Conservation (phyloP, 73 alveolate species). For the Effrenium voratum region DNA sequence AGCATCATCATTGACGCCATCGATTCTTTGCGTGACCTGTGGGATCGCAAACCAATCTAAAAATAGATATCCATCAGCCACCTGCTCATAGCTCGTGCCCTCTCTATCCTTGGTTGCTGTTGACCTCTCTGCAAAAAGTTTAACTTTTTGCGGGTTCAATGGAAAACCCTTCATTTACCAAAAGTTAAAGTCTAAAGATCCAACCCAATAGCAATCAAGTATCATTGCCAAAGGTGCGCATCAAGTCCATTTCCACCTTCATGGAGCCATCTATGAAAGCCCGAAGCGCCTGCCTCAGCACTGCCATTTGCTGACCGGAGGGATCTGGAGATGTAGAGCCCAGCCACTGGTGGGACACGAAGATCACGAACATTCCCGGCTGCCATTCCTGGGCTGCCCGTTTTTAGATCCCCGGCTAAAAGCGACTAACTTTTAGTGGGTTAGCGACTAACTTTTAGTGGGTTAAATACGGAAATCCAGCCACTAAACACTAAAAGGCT, state of each 20-base stretch:
- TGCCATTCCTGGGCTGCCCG: too few relatives aligned
- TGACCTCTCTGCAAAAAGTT: too few relatives aligned
- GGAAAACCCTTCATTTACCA: too few relatives aligned
- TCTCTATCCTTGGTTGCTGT: too few relatives aligned
- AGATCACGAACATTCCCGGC: constrained; percentile 58
- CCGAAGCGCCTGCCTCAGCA: constrained; percentile 30
- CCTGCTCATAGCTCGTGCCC: constrained; percentile 24
- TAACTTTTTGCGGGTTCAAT: too few relatives aligned
- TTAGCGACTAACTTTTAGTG: too few relatives aligned
- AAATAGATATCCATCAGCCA: constrained; percentile 49
- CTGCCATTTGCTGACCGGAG: constrained; percentile 43
- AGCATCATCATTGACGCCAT: constrained; percentile 55
- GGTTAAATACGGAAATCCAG: too few relatives aligned
- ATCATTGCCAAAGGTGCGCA: constrained; percentile 54
- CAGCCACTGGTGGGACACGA: constrained; percentile 61
- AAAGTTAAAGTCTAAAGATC: too few relatives aligned
- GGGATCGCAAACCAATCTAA: constrained; percentile 72
- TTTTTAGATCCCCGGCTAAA: too few relatives aligned
- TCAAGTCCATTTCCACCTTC: constrained; percentile 52
- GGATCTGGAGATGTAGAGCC: constrained; percentile 57
- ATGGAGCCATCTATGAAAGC: constrained; percentile 57
- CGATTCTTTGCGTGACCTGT: constrained; percentile 50
- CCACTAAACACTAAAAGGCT: too few relatives aligned
- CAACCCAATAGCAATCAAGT: too few relatives aligned
- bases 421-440: too few relatives aligned